phyloP scores from a whole-genome alignment of 2,329 filamentous ascomycete genomes.

The Calonectria ilicicola region DNA sequence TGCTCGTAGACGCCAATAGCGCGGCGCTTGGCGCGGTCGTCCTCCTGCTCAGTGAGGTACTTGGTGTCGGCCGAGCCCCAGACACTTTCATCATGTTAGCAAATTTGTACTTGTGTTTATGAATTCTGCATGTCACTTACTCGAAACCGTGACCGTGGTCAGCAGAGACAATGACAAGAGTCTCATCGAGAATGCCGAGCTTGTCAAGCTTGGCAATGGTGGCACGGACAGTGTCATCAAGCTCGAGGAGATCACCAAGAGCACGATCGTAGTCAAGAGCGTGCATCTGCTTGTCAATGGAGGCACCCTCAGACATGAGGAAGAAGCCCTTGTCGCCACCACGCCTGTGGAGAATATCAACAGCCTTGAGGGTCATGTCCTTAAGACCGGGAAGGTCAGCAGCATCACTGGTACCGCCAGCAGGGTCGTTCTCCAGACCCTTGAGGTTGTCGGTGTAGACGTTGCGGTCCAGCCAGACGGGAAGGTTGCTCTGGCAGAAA shows the following conservation, averaged over 20 bases:
- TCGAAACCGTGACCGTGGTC: conserved; percentile 93
- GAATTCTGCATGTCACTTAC: conserved; percentile 41
- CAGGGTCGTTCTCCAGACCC: conserved; percentile 75
- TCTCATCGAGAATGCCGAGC: conserved; percentile 77
- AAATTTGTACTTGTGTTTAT: background rate
- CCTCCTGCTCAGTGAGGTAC: conserved; percentile 75
- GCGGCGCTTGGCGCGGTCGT: conserved; percentile 78
- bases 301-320: conserved; percentile 88
- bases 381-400: conserved; percentile 85
- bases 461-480: conserved; percentile 89
- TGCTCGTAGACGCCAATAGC: conserved; percentile 80
- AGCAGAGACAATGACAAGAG: conserved; percentile 84
- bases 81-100: conserved; percentile 58
- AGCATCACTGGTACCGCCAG: conserved; percentile 72
- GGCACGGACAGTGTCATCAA: conserved; percentile 85
- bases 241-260: conserved; percentile 85
- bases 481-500: conserved; percentile 80
- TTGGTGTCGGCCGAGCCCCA: conserved; percentile 85
- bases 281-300: conserved; percentile 93
- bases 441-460: conserved; percentile 79
- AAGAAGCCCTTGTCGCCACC: conserved; percentile 82
- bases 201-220: conserved; percentile 77
- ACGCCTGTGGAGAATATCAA: conserved; percentile 79
- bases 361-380: conserved; percentile 90
- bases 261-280: conserved; percentile 86